Evolutionary conservation across 2,329 filamentous ascomycete genomes (phyloP).

Genomic region (Aspergillus bombycis): DNA sequence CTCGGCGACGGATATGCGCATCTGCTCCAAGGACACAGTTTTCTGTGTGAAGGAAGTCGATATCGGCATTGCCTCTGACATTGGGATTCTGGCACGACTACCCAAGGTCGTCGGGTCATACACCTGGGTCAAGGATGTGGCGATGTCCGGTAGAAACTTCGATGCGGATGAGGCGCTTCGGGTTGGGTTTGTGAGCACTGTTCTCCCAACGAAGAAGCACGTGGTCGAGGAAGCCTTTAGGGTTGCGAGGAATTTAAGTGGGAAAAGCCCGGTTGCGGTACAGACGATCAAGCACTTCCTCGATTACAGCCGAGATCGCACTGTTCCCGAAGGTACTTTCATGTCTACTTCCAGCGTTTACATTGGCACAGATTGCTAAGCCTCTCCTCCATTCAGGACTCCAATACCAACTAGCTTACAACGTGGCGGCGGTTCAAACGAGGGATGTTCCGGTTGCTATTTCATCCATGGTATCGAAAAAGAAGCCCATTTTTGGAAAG

Average conservation of each 20-base stretch:
- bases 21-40: not conserved
- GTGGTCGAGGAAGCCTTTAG: not conserved
- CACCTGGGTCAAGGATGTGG: not conserved
- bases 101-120: not conserved
- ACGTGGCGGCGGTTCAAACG: not conserved
- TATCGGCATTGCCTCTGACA: not conserved
- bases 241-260: not conserved
- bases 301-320: not conserved
- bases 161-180: not conserved
- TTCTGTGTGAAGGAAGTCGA: not conserved
- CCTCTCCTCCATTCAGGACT: not conserved
- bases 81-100: not conserved
- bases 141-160: not conserved
- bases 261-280: not conserved
- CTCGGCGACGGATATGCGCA: not conserved
- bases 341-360: not conserved
- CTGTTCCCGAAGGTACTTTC: not conserved
- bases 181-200: not conserved
- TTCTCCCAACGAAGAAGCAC: not conserved
- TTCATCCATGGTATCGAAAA: not conserved
- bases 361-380: not conserved
- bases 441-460: not conserved
- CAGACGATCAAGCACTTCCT: not conserved
- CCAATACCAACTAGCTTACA: not conserved
- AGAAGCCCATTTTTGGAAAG: not conserved